Evolutionary conservation across 768 basidiomycete genomes (phyloP), one percentile per base, ranked within the genome.

Genomic region (Hemileccinum rubropunctum): DNA sequence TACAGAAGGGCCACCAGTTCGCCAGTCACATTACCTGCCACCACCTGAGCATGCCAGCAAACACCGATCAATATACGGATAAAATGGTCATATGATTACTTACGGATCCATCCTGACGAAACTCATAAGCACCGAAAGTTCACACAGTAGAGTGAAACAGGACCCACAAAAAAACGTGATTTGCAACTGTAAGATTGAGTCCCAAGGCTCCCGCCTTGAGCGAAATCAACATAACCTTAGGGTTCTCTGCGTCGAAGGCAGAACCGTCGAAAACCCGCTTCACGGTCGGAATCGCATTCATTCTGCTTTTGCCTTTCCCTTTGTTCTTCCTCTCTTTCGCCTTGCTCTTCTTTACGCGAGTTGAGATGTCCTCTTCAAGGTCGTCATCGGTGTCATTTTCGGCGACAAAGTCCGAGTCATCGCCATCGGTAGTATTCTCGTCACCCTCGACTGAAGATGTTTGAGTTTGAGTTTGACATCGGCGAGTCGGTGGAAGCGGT

Each of bases 131-230:
- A 26, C 53, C n/a, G 23, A 20, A 21, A 44, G 9, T 6, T 11
- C 23, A 21, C 14, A 37, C 6, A 18, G n/a, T 39, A 35, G 51
- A 40, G 14, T 14, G 13, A 34, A 30, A 17, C 15, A 43, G 13
- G 38, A 72, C 83, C 71, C 60, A 88, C 87, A 91, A 68, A 59
- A 83, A 88, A 9, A 90, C 88, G 64, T 93, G 89, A 58, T 92
- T 92, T 2, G 91, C 92, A 17, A 87, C 91, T 20, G 91, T 94
- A 56, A 94, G 68, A 66, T 95, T 94, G 47, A 95, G 69, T 8
- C 92, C 92, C 28, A 95, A 75, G 5, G 92, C 91, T 17, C 92
- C 92, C 40, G 81, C 84, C 70, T 92, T 94, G 58, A 94, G 73
- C 6, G 91, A 93, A 47, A 95, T 85, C 45, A 95, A 73, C 87